phyloP scores from a whole-genome alignment of 495 filamentous ascomycete genomes.

The Neurospora sp. region DNA sequence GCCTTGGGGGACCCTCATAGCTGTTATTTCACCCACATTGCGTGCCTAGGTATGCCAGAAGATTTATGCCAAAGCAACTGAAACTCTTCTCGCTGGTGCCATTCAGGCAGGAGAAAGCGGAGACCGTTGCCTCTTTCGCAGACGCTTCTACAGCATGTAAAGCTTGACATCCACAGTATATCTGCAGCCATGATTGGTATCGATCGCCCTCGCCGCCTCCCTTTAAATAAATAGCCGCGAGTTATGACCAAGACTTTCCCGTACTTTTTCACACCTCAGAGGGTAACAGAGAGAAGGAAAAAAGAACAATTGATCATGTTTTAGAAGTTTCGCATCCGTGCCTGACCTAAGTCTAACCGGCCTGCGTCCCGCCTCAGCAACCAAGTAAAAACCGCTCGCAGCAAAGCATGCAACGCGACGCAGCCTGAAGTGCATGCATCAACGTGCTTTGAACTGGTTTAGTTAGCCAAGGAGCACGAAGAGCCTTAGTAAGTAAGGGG shows the following conservation, averaged over 20 bases:
- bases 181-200: not conserved
- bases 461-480: not conserved
- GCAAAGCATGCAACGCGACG: not conserved
- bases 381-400: not conserved
- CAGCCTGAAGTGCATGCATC: not conserved
- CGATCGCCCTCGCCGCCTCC: too few species aligned
- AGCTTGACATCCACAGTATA: not conserved
- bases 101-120: not conserved
- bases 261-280: not conserved
- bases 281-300: not conserved
- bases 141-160: not conserved
- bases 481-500: not conserved
- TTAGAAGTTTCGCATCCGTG: not conserved
- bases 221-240: not conserved
- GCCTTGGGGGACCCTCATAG: not conserved
- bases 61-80: not conserved
- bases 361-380: not conserved
- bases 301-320: not conserved
- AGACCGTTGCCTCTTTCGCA: not conserved
- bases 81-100: not conserved
- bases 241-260: not conserved
- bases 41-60: not conserved
- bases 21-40: not conserved
- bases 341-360: not conserved
- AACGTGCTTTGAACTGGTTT: not conserved